Evolutionary conservation across 139 green algal genomes (phyloP).

Genomic region (Edaphochlamys debaryana): DNA sequence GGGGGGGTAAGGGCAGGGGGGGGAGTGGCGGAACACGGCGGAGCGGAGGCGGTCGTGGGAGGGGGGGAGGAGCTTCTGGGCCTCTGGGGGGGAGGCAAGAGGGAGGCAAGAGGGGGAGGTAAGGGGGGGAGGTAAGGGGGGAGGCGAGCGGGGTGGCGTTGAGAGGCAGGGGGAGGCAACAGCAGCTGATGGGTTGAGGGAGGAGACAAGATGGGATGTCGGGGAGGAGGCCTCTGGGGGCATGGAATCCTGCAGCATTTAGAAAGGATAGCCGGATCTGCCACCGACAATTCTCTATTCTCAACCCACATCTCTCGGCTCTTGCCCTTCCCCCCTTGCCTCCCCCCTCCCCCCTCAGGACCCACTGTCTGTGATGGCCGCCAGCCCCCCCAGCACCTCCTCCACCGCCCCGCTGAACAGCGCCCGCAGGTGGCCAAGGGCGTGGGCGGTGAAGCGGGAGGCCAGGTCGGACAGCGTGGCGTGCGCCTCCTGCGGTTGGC

Average conservation of each 20-base stretch:
- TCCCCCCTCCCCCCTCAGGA: no score
- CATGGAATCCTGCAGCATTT: no score
- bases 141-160: no score
- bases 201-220: no score
- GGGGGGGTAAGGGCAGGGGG: not conserved
- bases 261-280: no score
- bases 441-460: conserved; percentile 35
- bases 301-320: no score
- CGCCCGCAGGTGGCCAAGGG: not conserved
- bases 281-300: no score
- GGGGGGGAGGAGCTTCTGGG: conserved; percentile 26
- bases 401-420: conserved; percentile 23
- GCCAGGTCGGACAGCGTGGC: not conserved
- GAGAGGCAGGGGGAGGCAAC: no score
- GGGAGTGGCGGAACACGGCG: conserved; percentile 4
- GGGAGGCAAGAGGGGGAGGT: no score
- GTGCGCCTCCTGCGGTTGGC: conserved; percentile 21
- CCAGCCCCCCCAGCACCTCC: conserved; percentile 29
- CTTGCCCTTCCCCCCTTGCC: no score
- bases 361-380: conserved; percentile 41
- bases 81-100: not conserved
- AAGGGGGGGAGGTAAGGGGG: not conserved
- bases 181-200: no score
- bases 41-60: conserved; percentile 24
- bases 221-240: no score